Evolutionary conservation across 495 filamentous ascomycete genomes (phyloP), one percentile per base, ranked within the genome.

Genomic region (Neurospora tetraspora): DNA sequence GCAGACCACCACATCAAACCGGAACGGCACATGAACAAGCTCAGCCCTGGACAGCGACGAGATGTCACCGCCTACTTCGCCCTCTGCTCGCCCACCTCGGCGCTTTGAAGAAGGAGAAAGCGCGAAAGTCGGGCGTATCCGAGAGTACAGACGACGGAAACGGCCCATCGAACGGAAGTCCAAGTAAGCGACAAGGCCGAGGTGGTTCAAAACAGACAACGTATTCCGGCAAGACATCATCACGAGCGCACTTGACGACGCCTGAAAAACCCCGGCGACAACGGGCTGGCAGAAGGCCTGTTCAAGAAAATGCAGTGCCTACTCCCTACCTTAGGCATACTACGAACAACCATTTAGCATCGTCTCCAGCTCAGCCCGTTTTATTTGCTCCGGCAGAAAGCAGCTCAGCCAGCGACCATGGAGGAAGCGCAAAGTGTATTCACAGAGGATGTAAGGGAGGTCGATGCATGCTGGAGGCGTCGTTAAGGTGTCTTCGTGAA

Each of bases 21-120:
- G 53, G 27, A 65, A 3, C 12, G 23, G 20, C 39, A 39, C 39
- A 71, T 37, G 74, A 77, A 39, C 69, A 68, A 39, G 4, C 76
- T 5, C 74, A 77, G 70, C 81, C 83, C 38, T 90, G 88, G 88
- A 89, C 86, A 8, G 81, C 87, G 10, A 84, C 87, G 20, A 77
- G 87, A 72, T 90, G 88, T 69, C 82, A 87, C 70, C 83, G 87
- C 12, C 79, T 90, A 8, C 80, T 90, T 31, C 83, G 88, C 38
- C 87, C 87, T 18, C 77, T 90, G 34, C 78, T 86, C 27, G 84
- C 86, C 23, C 84, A 86, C 39, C 82, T 90, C 27, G 76, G 83
- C 72, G 82, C 85, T 10, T 78, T 89, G 16, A 83, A 82, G 61
- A 88, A 85, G 59, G 82, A 84, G 11, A 77, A 72, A 59, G 73